Conservation (phyloP, 208 protist species). For the Acanthamoeba triangularis region DNA sequence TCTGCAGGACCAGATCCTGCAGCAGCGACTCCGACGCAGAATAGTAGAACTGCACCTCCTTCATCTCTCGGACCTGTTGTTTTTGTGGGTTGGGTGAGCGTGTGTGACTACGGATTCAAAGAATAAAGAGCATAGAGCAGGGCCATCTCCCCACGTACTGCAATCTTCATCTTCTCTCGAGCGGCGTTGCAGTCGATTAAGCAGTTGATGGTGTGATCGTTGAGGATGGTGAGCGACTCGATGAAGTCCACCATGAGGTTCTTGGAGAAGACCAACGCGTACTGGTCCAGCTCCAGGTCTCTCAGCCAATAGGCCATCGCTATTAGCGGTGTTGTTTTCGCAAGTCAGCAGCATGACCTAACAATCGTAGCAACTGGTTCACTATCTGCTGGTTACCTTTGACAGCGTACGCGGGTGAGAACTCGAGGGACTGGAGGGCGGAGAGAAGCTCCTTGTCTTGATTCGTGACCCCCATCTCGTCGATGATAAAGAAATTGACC, state of each 20-base stretch:
- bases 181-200: constrained; percentile 12
- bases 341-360: not conserved
- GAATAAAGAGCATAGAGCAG: not conserved
- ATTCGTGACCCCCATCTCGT: constrained; percentile 78
- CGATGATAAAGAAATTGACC: constrained; percentile 81
- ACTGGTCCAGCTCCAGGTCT: constrained; percentile 72
- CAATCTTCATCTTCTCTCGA: constrained; percentile 75
- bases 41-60: constrained; percentile 77
- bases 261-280: constrained; percentile 70
- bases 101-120: not conserved
- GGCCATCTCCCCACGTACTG: not conserved
- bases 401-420: constrained; percentile 57
- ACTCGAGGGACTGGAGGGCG: constrained; percentile 72
- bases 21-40: constrained; percentile 65
- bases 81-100: not conserved
- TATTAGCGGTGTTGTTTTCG: not conserved
- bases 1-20: constrained; percentile 70
- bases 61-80: constrained; percentile 62
- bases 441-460: constrained; percentile 70
- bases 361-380: not conserved
- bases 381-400: constrained; percentile 28
- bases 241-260: constrained; percentile 79
- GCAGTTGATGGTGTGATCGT: constrained; percentile 73
- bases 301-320: constrained; percentile 68
- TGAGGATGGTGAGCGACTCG: constrained; percentile 74